These are phyloP conservation scores for Umbellularia californica DNA, from an alignment of 164 flowering plant genomes.

Conservation along the genomic window DNA sequence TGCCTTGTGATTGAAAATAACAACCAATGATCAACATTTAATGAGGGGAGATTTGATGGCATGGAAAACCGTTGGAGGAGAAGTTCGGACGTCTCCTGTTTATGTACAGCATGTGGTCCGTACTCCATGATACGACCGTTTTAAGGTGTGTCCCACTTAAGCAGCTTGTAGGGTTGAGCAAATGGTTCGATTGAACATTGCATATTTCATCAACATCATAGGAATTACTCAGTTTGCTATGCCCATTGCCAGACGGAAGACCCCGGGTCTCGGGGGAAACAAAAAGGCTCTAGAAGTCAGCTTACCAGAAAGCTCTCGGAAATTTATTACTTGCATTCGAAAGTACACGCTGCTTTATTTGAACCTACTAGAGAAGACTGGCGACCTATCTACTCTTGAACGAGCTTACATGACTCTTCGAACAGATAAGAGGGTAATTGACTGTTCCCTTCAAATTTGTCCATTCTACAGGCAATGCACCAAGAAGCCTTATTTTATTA, in stretches of 20 bases:
- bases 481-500: neutral
- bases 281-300: slow-evolving; percentile 79
- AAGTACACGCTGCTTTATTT: slow-evolving; percentile 80
- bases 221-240: neutral
- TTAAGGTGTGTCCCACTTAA: neutral
- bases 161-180: neutral
- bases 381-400: slow-evolving; percentile 75
- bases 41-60: too few relatives aligned
- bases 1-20: too few relatives aligned
- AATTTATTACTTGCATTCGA: slow-evolving; percentile 92
- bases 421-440: slow-evolving; percentile 88
- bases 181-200: neutral
- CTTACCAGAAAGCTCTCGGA: slow-evolving; percentile 89
- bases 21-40: too few relatives aligned
- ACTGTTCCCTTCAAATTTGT: neutral
- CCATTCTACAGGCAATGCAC: neutral
- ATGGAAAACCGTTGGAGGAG: too few relatives aligned
- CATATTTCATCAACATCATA: neutral
- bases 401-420: slow-evolving; percentile 80
- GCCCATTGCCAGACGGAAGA: slow-evolving; percentile 62
- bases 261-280: slow-evolving; percentile 63
- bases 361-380: slow-evolving; percentile 76
- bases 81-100: neutral
- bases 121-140: neutral
- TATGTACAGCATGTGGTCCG: neutral